A percentile compares a stretch with the other conserved stretches of the same genome.
Evolutionary conservation across 2,329 filamentous ascomycete genomes (phyloP).

Genomic region (Trichoderma brevicompactum): DNA sequence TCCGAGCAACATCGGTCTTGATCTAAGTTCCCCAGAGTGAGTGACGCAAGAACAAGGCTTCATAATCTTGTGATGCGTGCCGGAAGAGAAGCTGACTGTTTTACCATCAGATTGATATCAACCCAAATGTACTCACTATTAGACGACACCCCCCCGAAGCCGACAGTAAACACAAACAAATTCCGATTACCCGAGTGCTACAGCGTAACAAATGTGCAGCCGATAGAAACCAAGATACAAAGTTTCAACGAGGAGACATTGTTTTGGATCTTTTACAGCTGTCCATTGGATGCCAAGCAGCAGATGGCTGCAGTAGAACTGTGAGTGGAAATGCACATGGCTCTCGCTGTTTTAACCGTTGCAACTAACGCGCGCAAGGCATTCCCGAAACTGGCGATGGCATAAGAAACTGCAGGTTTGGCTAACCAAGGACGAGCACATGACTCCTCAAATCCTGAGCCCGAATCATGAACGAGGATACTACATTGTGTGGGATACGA

Average conservation of each 20-base stretch:
- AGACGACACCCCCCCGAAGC: constrained; percentile 62
- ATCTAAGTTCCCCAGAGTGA: constrained; percentile 62
- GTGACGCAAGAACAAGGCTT: constrained; percentile 33
- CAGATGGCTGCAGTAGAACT: constrained; percentile 66
- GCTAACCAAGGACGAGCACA: constrained; percentile 69
- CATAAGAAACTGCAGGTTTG: constrained; percentile 69
- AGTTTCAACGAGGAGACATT: constrained; percentile 72
- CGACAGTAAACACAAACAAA: constrained; percentile 55
- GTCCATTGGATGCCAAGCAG: constrained; percentile 65
- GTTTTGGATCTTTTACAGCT: constrained; percentile 73
- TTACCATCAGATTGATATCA: constrained; percentile 53
- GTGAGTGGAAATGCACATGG: constrained; percentile 48
- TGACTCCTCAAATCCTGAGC: constrained; percentile 64
- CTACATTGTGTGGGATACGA: constrained; percentile 68
- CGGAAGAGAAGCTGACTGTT: neutral
- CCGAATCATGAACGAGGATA: constrained; percentile 65
- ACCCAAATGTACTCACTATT: constrained; percentile 65
- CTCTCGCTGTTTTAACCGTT: neutral
- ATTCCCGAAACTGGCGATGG: constrained; percentile 69
- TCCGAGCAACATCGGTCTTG: constrained; percentile 59
- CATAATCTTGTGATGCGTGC: neutral
- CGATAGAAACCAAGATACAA: constrained; percentile 66
- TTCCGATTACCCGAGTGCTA: constrained; percentile 68
- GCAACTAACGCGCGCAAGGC: constrained; percentile 46
- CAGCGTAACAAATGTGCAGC: constrained; percentile 67